Conservation (phyloP, 768 basidiomycete species). For the Strobilomyces echinocephalus region DNA sequence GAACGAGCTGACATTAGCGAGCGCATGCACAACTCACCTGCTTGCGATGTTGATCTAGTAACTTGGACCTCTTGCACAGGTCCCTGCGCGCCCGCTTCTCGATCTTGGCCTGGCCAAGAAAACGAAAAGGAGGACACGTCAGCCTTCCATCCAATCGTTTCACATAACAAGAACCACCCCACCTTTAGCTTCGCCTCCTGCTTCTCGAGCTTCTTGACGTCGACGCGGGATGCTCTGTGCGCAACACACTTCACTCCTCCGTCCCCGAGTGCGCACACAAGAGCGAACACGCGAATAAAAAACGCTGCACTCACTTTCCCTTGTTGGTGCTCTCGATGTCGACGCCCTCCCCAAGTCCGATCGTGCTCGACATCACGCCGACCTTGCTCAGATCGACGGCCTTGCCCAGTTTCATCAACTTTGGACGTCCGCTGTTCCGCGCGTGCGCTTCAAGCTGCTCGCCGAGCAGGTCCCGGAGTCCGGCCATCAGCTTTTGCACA, state of each 20-base stretch:
- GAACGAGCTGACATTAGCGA: background rate
- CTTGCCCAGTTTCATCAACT: conserved; percentile 73
- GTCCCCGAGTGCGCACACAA: background rate
- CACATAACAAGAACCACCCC: background rate
- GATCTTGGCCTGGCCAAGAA: conserved; percentile 72
- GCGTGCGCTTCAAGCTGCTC: conserved; percentile 58
- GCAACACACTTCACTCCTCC: conserved; percentile 8
- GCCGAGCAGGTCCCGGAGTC: conserved; percentile 58
- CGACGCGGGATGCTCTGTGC: conserved; percentile 79
- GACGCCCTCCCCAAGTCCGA: conserved; percentile 75
- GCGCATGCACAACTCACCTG: conserved; percentile 46
- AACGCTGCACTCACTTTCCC: conserved; percentile 63
- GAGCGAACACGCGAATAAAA: background rate
- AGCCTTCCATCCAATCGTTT: background rate
- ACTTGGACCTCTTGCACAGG: conserved; percentile 93
- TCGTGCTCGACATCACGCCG: conserved; percentile 69
- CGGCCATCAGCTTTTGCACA: conserved; percentile 62
- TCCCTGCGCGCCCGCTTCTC: conserved; percentile 90
- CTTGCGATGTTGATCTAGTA: conserved; percentile 88
- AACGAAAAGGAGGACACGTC: background rate
- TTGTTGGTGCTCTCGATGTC: conserved; percentile 91
- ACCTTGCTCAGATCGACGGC: conserved; percentile 86
- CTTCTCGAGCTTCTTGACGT: conserved; percentile 94
- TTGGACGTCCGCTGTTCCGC: conserved; percentile 57
- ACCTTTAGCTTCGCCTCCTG: conserved; percentile 92